Evolutionary conservation across 495 filamentous ascomycete genomes (phyloP).

Genomic region (Penicillium antarcticum): DNA sequence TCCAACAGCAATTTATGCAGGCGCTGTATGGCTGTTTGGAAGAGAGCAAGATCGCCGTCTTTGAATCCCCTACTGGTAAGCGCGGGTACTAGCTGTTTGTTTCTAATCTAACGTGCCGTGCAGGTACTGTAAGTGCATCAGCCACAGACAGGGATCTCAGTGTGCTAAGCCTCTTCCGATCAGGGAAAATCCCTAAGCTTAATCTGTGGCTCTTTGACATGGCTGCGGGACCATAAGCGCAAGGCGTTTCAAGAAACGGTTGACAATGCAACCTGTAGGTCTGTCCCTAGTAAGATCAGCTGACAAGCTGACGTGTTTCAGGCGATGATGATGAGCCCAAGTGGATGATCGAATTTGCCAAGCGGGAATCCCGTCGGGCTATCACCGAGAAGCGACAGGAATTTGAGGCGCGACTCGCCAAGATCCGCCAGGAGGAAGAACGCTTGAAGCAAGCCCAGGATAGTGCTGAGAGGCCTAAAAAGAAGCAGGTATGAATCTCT

Average conservation of each 20-base stretch:
- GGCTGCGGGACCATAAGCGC: constrained; percentile 83
- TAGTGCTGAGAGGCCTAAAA: constrained; percentile 42
- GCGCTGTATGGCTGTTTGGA: constrained; percentile 80
- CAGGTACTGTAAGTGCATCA: constrained; percentile 41
- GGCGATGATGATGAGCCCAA: constrained; percentile 73
- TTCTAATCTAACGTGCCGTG: constrained; percentile 11
- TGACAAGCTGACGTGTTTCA: constrained; percentile 10
- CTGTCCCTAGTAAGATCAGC: not conserved
- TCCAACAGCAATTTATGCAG: constrained; percentile 88
- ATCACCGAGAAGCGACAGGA: constrained; percentile 63
- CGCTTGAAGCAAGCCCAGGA: constrained; percentile 49
- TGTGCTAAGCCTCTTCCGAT: constrained; percentile 3
- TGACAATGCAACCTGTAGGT: constrained; percentile 32
- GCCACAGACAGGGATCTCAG: not conserved
- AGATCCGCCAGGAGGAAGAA: constrained; percentile 67
- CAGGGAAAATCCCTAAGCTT: constrained; percentile 96
- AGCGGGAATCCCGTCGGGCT: constrained; percentile 62
- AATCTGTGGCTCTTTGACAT: constrained; percentile 89
- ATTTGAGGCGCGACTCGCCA: constrained; percentile 66
- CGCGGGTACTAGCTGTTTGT: not conserved
- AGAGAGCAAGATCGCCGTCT: constrained; percentile 76
- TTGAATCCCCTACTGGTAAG: constrained; percentile 87
- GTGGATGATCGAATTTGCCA: constrained; percentile 81
- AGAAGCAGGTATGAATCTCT: constrained; percentile 44
- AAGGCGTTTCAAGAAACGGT: constrained; percentile 55